These are phyloP conservation scores for Xerophyta viscosa DNA, from an alignment of 106 monocot species.

Conservation along the genomic window DNA sequence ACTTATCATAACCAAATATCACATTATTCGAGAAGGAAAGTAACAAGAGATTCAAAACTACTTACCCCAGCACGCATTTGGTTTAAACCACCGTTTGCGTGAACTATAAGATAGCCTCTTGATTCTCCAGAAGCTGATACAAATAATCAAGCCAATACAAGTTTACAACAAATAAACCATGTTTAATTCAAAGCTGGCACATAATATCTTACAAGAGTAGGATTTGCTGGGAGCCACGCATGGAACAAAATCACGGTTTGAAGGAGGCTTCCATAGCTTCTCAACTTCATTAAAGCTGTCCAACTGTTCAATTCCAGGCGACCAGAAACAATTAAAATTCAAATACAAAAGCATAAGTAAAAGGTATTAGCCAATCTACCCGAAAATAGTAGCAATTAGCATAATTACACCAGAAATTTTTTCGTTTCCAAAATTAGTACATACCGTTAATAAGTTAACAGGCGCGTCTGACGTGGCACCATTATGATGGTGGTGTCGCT, in stretches of 20 bases:
- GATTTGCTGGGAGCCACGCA: conserved; percentile 43
- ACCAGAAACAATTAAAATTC: too few relatives aligned
- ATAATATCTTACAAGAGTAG: conserved; percentile 36
- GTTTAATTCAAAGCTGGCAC: too few relatives aligned
- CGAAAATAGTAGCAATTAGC: background rate
- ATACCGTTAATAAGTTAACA: too few relatives aligned
- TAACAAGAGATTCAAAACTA: background rate
- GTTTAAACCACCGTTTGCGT: conserved; percentile 90
- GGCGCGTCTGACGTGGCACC: too few relatives aligned
- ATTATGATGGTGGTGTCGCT: too few relatives aligned
- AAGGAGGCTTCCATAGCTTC: conserved; percentile 65
- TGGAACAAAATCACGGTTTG: conserved; percentile 36
- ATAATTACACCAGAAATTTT: too few relatives aligned
- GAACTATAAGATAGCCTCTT: conserved; percentile 74
- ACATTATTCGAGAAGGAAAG: too few relatives aligned
- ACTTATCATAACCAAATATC: too few relatives aligned
- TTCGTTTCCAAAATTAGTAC: too few relatives aligned
- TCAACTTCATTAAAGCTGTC: conserved; percentile 23
- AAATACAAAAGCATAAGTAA: conserved; percentile 43
- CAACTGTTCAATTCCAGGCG: too few relatives aligned
- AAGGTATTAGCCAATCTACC: conserved; percentile 20
- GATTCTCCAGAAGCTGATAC: conserved; percentile 47
- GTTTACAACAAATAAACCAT: too few relatives aligned
- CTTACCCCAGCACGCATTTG: conserved; percentile 96
- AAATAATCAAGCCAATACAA: too few relatives aligned